Evolutionary conservation across 352 stramenopile species (phyloP), one percentile per base, ranked within the genome.

Genomic region (Phytopythium mirpurense): DNA sequence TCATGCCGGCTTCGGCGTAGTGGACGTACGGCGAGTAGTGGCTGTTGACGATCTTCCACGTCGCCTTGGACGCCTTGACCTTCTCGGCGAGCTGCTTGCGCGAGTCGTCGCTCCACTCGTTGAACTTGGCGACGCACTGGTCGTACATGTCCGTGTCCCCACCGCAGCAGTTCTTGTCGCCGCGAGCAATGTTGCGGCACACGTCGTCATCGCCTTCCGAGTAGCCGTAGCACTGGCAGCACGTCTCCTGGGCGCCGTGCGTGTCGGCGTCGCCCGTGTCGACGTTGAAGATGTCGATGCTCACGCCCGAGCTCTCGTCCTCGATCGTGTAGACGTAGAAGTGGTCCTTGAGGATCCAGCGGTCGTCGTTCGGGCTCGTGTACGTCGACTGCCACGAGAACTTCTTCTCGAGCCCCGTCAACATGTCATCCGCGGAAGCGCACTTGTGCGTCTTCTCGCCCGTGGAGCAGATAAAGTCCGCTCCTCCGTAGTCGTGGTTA

Each of bases 31-130:
- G 79, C 4, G 67, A 86, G 68, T 93, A 93, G 66, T 92, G 83
- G 36, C 69, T 83, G 62, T 93, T 93, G 44, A 93, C 78, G 36
- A 93, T 82, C 66, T 93, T 93, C 78, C 82, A 93, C 38, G 79
- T 86, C 2, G 83, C 83, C 14, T 50, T 90, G 5, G 81, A 91
- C 40, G 68, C 58, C 12, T 74, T 69, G 2, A 74, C 68, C 23
- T 88, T 65, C 23, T 63, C 59, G 0, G 65, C 63, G 7, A 90
- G 65, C 48, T 88, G 70, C 48, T 62, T 73, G 5, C 75, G 68
- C n/a, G 78, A 91, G 54, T 93, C 83, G 10, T 89, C 65, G 45
- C 65, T 75, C 80, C 78, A 93, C 34, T 60, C 59, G 3, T 64
- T 82, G 42, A 93, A 74, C 55, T 86, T 72, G 41, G 65, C 67